A percentile compares a stretch with the other conserved stretches of the same genome.
These are phyloP conservation scores for Asterochloris erici DNA, from an alignment of 139 green algal genomes.

Conservation along the genomic window DNA sequence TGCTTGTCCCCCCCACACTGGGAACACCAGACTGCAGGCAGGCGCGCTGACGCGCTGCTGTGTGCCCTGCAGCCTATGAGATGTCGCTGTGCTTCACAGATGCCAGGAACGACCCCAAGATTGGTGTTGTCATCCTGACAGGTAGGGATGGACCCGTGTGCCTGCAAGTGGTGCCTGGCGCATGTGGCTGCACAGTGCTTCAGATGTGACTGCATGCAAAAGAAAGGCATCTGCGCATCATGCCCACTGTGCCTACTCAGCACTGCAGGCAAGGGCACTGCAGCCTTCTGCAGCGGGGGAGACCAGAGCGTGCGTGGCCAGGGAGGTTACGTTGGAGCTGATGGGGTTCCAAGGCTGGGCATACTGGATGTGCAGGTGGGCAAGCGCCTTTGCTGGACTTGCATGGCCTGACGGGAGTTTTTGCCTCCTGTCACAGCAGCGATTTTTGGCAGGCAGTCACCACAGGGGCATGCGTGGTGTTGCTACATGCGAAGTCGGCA, in stretches of 20 bases:
- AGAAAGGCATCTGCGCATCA: too few species aligned
- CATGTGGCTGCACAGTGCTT: not conserved
- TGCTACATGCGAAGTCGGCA: too few species aligned
- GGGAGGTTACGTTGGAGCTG: constrained; percentile 89
- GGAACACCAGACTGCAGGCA: too few species aligned
- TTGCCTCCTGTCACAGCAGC: too few species aligned
- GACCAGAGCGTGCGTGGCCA: constrained; percentile 89
- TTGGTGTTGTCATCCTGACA: constrained; percentile 94
- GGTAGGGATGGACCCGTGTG: constrained; percentile 34
- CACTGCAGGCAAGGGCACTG: constrained; percentile 53
- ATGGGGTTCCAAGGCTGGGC: constrained; percentile 87
- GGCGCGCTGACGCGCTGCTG: not conserved
- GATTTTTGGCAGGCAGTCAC: too few species aligned
- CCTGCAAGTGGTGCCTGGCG: not conserved
- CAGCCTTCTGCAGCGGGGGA: constrained; percentile 95
- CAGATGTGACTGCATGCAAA: too few species aligned
- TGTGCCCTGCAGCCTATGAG: constrained; percentile 65
- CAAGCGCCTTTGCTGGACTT: not conserved
- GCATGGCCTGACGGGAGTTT: too few species aligned
- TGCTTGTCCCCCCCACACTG: not conserved
- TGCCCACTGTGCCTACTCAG: too few species aligned
- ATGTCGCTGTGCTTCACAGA: constrained; percentile 86
- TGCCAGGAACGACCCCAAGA: constrained; percentile 79
- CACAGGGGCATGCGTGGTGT: too few species aligned
- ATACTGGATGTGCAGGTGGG: constrained; percentile 91